Conservation (phyloP, 495 filamentous ascomycete species). For the Pseudomonodictys pantanalensis region DNA sequence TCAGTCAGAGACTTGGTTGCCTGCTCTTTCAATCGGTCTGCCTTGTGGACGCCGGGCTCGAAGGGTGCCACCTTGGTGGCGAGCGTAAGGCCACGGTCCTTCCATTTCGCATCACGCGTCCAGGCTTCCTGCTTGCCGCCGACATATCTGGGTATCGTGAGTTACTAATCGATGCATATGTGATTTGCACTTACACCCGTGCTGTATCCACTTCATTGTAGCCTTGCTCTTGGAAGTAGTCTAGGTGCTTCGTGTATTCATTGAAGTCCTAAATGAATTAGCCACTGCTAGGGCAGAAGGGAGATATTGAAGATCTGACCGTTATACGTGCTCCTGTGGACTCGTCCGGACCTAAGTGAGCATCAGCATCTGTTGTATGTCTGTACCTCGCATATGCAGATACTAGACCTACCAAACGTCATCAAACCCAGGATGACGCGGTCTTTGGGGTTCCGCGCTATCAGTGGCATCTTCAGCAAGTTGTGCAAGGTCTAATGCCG, state of each 20-base stretch:
- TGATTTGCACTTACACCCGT: too few species aligned
- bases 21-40: constrained; percentile 57
- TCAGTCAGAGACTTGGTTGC: constrained; percentile 66
- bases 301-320: too few species aligned
- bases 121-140: constrained; percentile 77
- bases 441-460: constrained; percentile 50
- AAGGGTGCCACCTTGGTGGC: constrained; percentile 82
- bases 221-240: constrained; percentile 55
- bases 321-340: not conserved
- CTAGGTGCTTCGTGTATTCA: constrained; percentile 46
- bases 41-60: constrained; percentile 57
- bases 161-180: too few species aligned
- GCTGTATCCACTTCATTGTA: constrained; percentile 61
- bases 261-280: constrained; percentile 61
- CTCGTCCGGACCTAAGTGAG: not conserved
- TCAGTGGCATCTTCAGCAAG: constrained; percentile 58
- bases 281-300: constrained; percentile 43
- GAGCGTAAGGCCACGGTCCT: constrained; percentile 74
- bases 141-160: too few species aligned
- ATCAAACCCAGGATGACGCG: constrained; percentile 60
- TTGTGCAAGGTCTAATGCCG: too few species aligned
- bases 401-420: constrained; percentile 49
- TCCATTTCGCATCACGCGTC: constrained; percentile 72
- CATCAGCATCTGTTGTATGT: not conserved
- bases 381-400: not conserved